Evolutionary conservation across 352 stramenopile species (phyloP), one percentile per base, ranked within the genome.

Genomic region (Pythium rhizo-oryzae): DNA sequence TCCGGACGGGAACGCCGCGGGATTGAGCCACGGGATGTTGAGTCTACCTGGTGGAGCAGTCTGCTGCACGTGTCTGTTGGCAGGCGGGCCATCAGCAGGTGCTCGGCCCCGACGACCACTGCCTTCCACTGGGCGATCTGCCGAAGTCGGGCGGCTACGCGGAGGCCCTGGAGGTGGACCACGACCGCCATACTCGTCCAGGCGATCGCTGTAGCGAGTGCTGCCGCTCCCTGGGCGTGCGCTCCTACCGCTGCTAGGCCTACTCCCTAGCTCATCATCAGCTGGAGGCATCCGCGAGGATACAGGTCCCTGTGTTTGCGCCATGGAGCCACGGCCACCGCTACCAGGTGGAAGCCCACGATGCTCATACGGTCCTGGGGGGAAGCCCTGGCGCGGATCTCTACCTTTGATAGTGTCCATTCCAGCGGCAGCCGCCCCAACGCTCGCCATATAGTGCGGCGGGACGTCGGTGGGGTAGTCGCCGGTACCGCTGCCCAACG

Each of bases 11-110:
- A 74, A 73, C 2, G 70, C 59, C 13, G 62, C 43, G 9, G 67
- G 55, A 50, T 73, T 77, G 11, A 71, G 54, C 70, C 70, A 77
- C 13, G 70, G 70, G 16, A 77, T 70, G 28, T 61, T 70, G 54
- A 58, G 61, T 33, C 65, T 84, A 70, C 60, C 57, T 6, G 64
- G 56, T 15, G 46, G 64, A 37, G 62, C 33, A 21, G 49, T 24
- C 21, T 25, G 12, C 19, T 47, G 59, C 19, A 28, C n/a, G 3
- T 53, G 55, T n/a, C 51, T 30, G 25, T 15, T 24, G 4, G 23
- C 9, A 12, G 49, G 46, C 6, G 47, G 56, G 5, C 33, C 57
- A 19, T 56, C 39, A 7, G 37, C 46, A 1, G 47, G 16, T 9
- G 19, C n/a, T 21, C 35, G 50, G 8, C 23, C 44, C n/a, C 54